These are phyloP conservation scores for Cutaneotrichosporon cutaneum DNA, from an alignment of 1,284 basidiomycete species.

Conservation along the genomic window DNA sequence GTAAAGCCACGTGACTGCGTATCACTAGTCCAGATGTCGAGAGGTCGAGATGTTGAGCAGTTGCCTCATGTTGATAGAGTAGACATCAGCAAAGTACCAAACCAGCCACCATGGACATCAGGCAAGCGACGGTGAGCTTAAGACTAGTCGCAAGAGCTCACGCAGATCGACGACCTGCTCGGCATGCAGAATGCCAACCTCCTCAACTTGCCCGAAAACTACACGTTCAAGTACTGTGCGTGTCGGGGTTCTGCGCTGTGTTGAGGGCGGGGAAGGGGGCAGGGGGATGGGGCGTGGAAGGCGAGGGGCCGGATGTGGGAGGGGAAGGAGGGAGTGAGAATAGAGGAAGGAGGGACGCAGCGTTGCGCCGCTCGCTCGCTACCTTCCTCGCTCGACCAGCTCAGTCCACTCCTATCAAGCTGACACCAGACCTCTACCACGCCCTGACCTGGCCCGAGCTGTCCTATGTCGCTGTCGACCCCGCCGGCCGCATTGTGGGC, in stretches of 20 bases:
- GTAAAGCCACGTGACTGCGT: neutral
- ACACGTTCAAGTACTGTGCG: conserved; percentile 81
- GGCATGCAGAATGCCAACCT: conserved; percentile 92
- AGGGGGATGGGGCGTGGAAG: neutral
- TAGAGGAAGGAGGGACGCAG: too few relatives aligned
- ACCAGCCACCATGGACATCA: conserved; percentile 55
- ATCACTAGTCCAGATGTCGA: neutral
- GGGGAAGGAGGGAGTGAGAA: too few relatives aligned
- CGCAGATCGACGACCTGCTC: conserved; percentile 62
- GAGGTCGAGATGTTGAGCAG: conserved; percentile 5
- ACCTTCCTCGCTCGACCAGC: neutral
- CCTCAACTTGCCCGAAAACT: conserved; percentile 83
- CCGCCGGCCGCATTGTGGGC: conserved; percentile 83
- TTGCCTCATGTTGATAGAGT: neutral
- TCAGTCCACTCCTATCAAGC: neutral
- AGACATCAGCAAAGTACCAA: neutral
- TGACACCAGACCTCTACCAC: conserved; percentile 74
- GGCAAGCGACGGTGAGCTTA: conserved; percentile 54
- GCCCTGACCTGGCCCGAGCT: conserved; percentile 88
- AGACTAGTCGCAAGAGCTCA: neutral
- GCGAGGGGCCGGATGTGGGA: too few relatives aligned
- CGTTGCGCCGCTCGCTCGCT: too few relatives aligned
- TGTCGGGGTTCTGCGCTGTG: conserved; percentile 20
- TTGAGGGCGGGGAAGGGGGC: neutral
- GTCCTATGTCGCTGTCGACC: conserved; percentile 90